Base-by-base conservation (phyloP, 331 rosid species). In the Quercus phellos region DNA sequence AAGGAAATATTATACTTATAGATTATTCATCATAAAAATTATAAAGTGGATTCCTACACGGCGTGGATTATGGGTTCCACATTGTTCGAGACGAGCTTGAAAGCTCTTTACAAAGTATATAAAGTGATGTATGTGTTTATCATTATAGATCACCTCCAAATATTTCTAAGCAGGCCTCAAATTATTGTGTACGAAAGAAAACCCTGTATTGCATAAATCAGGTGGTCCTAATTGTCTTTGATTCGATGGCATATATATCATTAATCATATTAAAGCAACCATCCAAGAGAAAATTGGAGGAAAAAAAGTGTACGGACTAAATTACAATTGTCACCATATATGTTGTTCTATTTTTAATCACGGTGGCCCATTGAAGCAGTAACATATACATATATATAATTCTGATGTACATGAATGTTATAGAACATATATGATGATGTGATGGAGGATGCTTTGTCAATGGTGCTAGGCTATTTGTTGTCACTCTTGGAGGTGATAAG, bases 361-460 rank as follows among this genome's bases (percentile, higher is more conserved):
- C 61, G 76, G 82, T 84, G 89, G 91, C 83, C 93, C 89, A 87
- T 79, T 35, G 27, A 9, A 61, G 74, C 78, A 51, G 82, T 74
- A 11, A 56, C 34, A 77, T 12, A 46, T 19, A 51, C n/a, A 70
- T 46, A 46, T 46, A 43, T 38, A 77, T 60, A 29, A 34, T 26
- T 63, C 6, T 59, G 64, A 70, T 60, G 68, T 72, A 53, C 55
- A 80, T 51, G 68, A 71, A 76, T 16, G 17, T 13, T 8, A 38
- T 38, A 38, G 11, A 46, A 66, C 42, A 73, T 13, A 72, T 64
- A 77, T 68, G 42, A 50, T 1, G 73, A 82, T 63, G 35, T 30
- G 66, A 68, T 5, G 51, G 59, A 38, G 19, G 71, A 68, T 56
- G 27, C 18, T 3, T 55, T 50, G 27, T 18, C 29, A 55, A 6